These are phyloP conservation scores for Xylaria sp. DNA, from an alignment of 495 filamentous ascomycete species.

Conservation along the genomic window DNA sequence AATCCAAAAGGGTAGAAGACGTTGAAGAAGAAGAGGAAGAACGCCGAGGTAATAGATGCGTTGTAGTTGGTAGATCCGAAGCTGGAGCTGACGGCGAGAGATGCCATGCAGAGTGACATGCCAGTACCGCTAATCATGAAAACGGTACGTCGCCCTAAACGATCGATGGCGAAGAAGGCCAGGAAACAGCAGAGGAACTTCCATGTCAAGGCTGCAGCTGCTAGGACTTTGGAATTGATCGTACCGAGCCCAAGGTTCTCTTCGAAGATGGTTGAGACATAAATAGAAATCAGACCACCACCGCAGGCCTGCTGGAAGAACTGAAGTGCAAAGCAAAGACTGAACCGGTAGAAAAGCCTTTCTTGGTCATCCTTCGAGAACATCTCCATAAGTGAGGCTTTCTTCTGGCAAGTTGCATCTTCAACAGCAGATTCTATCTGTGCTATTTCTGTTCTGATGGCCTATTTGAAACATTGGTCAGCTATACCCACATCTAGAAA, in stretches of 20 bases:
- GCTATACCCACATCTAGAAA: no score
- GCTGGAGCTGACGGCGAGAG: conserved; percentile 53
- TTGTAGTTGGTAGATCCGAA: conserved; percentile 43
- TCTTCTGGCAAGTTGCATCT: conserved; percentile 28
- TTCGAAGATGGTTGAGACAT: conserved; percentile 65
- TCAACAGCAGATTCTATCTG: conserved; percentile 49
- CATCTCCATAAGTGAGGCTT: conserved; percentile 33
- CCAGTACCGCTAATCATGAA: conserved; percentile 61
- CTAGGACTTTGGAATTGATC: conserved; percentile 47
- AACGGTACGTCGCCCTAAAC: conserved; percentile 60
- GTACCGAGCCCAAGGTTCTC: conserved; percentile 59
- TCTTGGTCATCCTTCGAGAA: conserved; percentile 34
- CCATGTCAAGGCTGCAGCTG: conserved; percentile 55
- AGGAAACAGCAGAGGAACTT: conserved; percentile 59
- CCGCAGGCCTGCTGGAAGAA: conserved; percentile 60
- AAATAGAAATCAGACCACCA: conserved; percentile 67
- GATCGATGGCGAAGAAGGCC: conserved; percentile 61
- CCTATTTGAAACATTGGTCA: no score
- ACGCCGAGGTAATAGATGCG: conserved; percentile 49
- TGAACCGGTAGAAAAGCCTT: conserved; percentile 36
- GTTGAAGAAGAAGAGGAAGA: conserved; percentile 68
- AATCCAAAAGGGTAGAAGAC: conserved; percentile 66
- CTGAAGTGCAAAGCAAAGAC: conserved; percentile 49
- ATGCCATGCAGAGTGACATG: conserved; percentile 48
- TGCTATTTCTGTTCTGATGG: conserved; percentile 41